Conservation (phyloP, 176 grass and related monocot genomes). For the Rhynchospora breviuscula region DNA sequence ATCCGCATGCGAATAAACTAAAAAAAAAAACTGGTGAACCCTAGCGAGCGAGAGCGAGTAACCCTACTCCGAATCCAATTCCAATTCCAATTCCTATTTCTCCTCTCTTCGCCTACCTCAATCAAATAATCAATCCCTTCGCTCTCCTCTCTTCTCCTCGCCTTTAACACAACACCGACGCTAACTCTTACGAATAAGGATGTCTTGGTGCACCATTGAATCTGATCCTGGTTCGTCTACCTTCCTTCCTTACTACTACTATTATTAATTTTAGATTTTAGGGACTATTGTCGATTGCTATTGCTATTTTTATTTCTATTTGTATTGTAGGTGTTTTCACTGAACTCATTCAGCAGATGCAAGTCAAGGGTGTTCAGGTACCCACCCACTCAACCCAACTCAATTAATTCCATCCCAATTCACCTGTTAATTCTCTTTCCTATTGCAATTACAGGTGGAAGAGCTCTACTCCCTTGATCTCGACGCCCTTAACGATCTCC, state of each 20-base stretch:
- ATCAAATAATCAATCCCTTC: no score
- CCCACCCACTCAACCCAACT: slow-evolving; percentile 12
- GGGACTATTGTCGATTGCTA: background rate
- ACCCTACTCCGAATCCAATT: no score
- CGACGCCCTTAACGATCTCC: slow-evolving; percentile 63
- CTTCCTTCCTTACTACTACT: background rate
- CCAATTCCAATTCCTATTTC: no score
- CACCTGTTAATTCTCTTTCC: no score
- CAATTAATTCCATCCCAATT: background rate
- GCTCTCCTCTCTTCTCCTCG: no score
- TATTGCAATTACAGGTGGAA: slow-evolving; percentile 49
- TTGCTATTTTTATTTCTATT: background rate
- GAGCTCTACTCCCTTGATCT: slow-evolving; percentile 89
- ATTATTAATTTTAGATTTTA: background rate
- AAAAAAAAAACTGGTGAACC: no score
- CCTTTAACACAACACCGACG: no score
- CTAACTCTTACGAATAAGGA: slow-evolving; percentile 1
- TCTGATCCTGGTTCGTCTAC: slow-evolving; percentile 75
- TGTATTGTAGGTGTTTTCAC: slow-evolving; percentile 75
- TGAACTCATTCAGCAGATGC: slow-evolving; percentile 96
- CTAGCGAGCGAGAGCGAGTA: no score
- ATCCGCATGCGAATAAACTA: no score
- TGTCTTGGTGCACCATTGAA: slow-evolving; percentile 96
- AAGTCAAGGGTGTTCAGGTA: slow-evolving; percentile 97
- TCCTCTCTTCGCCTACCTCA: no score